phyloP scores from a whole-genome alignment of 2,329 filamentous ascomycete genomes.

The Colletotrichum sp. region DNA sequence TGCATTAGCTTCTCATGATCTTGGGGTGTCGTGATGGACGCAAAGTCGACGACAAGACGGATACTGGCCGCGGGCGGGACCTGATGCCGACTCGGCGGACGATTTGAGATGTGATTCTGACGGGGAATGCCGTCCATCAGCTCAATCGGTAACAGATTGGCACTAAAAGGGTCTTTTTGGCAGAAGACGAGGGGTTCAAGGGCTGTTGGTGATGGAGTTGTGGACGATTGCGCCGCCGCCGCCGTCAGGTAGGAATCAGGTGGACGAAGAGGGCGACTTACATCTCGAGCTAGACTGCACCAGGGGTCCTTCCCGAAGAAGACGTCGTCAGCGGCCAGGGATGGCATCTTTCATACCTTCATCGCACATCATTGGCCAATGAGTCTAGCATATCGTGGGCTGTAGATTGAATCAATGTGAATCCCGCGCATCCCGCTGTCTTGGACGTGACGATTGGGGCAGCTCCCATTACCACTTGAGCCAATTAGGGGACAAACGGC shows the following conservation, averaged over 20 bases:
- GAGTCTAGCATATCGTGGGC: not conserved
- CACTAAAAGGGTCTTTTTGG: not conserved
- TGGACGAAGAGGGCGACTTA: not conserved
- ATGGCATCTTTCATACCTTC: not conserved
- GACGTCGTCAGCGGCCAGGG: not conserved
- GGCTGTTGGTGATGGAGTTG: not conserved
- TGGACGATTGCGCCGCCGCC: slow-evolving; percentile 1
- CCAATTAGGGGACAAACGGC: not conserved
- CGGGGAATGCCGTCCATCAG: not conserved
- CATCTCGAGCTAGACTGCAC: not conserved
- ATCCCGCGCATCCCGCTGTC: not conserved
- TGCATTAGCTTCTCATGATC: not conserved
- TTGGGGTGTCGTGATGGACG: not conserved
- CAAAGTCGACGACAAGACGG: not conserved
- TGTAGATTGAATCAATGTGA: not conserved
- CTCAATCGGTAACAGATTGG: not conserved
- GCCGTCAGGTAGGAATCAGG: slow-evolving; percentile 15
- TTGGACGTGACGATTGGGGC: not conserved
- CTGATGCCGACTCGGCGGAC: not conserved
- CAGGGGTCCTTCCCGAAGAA: not conserved
- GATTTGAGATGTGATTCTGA: not conserved
- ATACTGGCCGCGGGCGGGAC: not conserved
- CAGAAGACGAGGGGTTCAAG: not conserved
- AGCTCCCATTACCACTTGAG: not conserved
- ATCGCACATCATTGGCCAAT: not conserved